phyloP scores from a whole-genome alignment of 306 rosid species.

The Lotus japonicus region DNA sequence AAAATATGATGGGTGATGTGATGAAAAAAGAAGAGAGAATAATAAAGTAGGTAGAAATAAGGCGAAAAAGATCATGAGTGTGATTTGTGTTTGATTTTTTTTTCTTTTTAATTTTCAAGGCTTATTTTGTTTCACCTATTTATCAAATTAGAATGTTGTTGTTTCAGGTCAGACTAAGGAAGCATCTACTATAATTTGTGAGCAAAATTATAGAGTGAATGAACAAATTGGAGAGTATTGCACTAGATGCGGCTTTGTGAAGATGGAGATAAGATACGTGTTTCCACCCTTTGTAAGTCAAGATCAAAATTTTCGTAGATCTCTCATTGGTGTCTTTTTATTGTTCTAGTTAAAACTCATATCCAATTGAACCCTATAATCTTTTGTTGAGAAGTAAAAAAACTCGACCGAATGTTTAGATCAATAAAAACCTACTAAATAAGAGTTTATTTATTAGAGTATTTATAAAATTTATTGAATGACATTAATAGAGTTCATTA shows the following conservation, averaged over 20 bases:
- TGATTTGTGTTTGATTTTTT: neutral
- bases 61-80: too few relatives aligned
- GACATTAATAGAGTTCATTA: too few relatives aligned
- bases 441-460: too few relatives aligned
- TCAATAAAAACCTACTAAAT: too few relatives aligned
- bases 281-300: conserved; percentile 62
- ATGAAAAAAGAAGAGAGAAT: too few relatives aligned
- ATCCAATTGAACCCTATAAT: neutral
- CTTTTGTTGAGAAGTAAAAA: neutral
- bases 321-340: neutral
- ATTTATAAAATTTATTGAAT: too few relatives aligned
- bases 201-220: conserved; percentile 42
- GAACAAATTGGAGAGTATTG: conserved; percentile 67
- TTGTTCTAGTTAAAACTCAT: neutral
- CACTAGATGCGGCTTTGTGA: conserved; percentile 46
- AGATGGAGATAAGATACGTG: conserved; percentile 42
- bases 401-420: too few relatives aligned
- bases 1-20: too few relatives aligned
- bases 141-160: conserved; percentile 36
- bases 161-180: neutral
- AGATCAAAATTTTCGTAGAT: neutral
- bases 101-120: neutral
- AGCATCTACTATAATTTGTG: conserved; percentile 20
- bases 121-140: conserved; percentile 11
- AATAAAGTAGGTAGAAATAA: too few relatives aligned